Percentiles rank a stretch among this genome's conserved stretches.
Conservation (phyloP, 768 basidiomycete genomes). For the Podaxis sp. region DNA sequence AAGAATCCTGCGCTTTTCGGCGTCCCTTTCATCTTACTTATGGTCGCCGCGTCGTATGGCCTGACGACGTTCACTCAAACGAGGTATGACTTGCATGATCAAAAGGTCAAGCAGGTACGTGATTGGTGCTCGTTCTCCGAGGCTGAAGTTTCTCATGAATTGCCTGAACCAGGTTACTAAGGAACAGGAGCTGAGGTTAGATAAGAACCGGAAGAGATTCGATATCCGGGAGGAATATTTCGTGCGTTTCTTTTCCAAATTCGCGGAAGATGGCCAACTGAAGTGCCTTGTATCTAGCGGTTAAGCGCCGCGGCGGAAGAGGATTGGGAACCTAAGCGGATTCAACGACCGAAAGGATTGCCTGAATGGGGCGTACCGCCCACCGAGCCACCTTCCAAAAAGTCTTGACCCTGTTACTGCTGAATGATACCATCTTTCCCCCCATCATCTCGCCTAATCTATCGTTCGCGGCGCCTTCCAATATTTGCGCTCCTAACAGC, state of each 20-base stretch:
- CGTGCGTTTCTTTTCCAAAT: conserved; percentile 51
- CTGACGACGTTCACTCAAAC: conserved; percentile 85
- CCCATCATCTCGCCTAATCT: no score
- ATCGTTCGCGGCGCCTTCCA: no score
- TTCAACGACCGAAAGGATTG: conserved; percentile 80
- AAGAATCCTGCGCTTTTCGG: conserved; percentile 79
- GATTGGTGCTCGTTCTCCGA: neutral
- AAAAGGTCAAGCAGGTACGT: conserved; percentile 69
- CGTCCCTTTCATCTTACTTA: conserved; percentile 79
- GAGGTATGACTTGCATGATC: conserved; percentile 84
- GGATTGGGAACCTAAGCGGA: conserved; percentile 87
- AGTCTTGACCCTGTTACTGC: neutral
- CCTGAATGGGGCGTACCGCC: conserved; percentile 94
- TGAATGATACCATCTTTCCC: no score
- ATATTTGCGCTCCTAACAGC: no score
- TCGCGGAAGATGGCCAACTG: neutral
- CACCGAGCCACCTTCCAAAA: conserved; percentile 39
- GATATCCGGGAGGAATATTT: conserved; percentile 97
- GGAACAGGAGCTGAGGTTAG: conserved; percentile 76
- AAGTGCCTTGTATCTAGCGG: conserved; percentile 41
- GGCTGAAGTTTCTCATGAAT: neutral
- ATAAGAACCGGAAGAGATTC: conserved; percentile 72
- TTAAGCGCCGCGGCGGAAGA: conserved; percentile 61
- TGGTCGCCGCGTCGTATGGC: conserved; percentile 86
- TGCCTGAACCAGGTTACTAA: conserved; percentile 52